Evolutionary conservation across 257 asterid species (phyloP), one percentile per base, ranked within the genome.

Genomic region (Verbascum thapsus): DNA sequence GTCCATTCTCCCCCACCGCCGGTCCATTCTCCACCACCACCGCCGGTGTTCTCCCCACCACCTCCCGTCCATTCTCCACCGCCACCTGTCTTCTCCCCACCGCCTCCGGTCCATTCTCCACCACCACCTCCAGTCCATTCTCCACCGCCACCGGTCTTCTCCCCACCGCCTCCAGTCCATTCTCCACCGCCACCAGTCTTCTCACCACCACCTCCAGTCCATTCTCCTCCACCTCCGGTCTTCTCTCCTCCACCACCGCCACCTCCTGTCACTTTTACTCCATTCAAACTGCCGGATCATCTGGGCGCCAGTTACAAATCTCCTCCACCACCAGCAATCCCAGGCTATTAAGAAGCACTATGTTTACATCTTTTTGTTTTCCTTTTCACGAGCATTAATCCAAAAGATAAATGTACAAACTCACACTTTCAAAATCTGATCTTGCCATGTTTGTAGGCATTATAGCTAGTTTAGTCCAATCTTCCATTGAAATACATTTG

Each of bases 271-370:
- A 10, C 44, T 10, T 75, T 61, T 32, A 3, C 71, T 23, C 80
- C 77, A 11, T 35, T 72, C 35, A 44, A 22, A 8, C 16, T 76
- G 51, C 78, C 78, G 11, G 45, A n/a, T 6, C 26, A 32, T 43
- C 58, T 76, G 72, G 81, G 81, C 15, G 78, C 72, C 40, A 15
- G 38, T 10, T 76, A 76, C 50, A 59, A 52, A 17, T 76, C 95
- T 9, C 97, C 97, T 3, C 97, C 97, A 10, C 96, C 96, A 30
- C 96, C 96, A 51, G 56, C 75, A 44, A 74, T 78, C 76, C 72
- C 30, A 1, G 96, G 95, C 53, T 84, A 88, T 58, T 83, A 76
- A 81, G 72, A 61, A 68, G 70, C 43, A 64, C 43, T 48, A 52
- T 26, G 34, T 37, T 53, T 6, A 61, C 68, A 13, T 59, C 65